phyloP scores from a whole-genome alignment of 2,329 filamentous ascomycete genomes.

The Aspergillus fischeri region DNA sequence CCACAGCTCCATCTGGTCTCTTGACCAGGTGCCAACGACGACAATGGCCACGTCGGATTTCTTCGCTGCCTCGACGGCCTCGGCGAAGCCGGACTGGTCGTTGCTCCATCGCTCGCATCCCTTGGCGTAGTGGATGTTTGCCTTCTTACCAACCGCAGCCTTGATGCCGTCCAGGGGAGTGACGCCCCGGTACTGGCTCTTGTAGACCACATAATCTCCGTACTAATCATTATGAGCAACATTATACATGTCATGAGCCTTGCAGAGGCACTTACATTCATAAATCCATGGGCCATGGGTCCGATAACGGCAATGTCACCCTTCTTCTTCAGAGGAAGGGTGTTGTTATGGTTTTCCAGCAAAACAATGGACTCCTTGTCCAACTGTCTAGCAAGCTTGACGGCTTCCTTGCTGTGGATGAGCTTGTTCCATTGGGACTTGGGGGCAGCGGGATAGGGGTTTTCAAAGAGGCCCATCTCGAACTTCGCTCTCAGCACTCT shows the following conservation, averaged over 20 bases:
- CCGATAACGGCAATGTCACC: constrained; percentile 71
- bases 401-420: constrained; percentile 59
- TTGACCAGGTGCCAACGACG: constrained; percentile 70
- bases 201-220: constrained; percentile 68
- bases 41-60: constrained; percentile 69
- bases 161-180: constrained; percentile 68
- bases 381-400: constrained; percentile 58
- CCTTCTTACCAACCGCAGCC: constrained; percentile 52
- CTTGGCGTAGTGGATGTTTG: constrained; percentile 61
- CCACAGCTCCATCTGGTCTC: constrained; percentile 70
- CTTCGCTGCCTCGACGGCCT: constrained; percentile 62
- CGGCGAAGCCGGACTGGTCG: constrained; percentile 63
- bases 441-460: constrained; percentile 59
- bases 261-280: constrained; percentile 56
- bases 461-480: constrained; percentile 65
- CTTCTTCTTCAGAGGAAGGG: constrained; percentile 56
- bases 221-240: constrained; percentile 43
- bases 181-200: constrained; percentile 60
- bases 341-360: constrained; percentile 54
- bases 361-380: constrained; percentile 62
- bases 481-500: constrained; percentile 66
- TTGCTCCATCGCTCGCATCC: constrained; percentile 71
- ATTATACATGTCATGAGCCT: background rate
- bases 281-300: constrained; percentile 67
- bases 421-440: constrained; percentile 52